Base-by-base conservation (phyloP, 108 stramenopile species). In the Fragilaria crotonensis region DNA sequence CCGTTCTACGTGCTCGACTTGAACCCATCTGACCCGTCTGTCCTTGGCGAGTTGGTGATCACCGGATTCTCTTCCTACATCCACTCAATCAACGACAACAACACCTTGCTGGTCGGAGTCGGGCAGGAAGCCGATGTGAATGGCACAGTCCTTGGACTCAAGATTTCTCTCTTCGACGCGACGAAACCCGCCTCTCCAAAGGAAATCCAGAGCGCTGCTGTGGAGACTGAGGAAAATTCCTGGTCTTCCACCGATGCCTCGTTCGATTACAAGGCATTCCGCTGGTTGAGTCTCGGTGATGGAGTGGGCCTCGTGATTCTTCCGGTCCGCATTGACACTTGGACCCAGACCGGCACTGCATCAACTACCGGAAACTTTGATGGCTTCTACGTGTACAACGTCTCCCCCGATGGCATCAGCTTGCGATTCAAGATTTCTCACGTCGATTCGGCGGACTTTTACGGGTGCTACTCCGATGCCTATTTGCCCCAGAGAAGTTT, bases 21-120 rank as follows among this genome's bases (percentile, higher is more conserved):
- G 2, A 41, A 68, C 29, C 68, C 67, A 14, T 21, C 14, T 9
- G 25, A 3, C 2, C 54, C 54, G 14, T 23, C 23, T 7, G 48
- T 73, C 25, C 25, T 60, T 1, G 73, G 71, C 31, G 78, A 77
- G 53, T 53, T 79, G 29, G 60, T 77, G 11, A 55, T 83, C 4
- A 52, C 78, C 19, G 82, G 82, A 22, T 83, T 77, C 50, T 79
- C 78, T 1, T 50, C 66, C 29, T 83, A 78, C 48, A 31, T 83
- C 36, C 75, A 83, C 30, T 60, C 81, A 27, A 70, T 79, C 27
- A 75, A 73, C 32, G 60, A 23, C 5, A 63, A 72, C 22, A 59
- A 69, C 27, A 62, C 60, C 11, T 23, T 71, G 20, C 62, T 83
- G 3, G 23, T 81, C 20, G 67, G 63, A 9, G 57, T 83, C 27